Evolutionary conservation across 768 basidiomycete species (phyloP), one percentile per base, ranked within the genome.

Genomic region (Lactifluus pinguis): DNA sequence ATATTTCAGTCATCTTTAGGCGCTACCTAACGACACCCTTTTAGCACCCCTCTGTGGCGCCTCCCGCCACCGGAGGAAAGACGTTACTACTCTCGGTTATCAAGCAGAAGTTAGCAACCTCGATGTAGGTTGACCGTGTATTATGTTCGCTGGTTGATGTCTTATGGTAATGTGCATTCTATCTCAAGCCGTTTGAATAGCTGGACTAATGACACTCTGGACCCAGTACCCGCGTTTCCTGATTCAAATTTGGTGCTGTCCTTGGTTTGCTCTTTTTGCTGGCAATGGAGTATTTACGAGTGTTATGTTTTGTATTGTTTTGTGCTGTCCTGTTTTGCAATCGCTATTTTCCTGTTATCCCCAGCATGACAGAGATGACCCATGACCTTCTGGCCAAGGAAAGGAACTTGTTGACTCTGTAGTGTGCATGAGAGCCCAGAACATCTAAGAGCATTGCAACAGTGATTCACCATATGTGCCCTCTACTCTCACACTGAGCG

Each of bases 31-130:
- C 44, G 34, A 51, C 36, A 11, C 29, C 19, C 11, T 30, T 5
- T 42, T 2, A 56, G 63, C 45, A 29, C 39, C n/a, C 30, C 45
- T 25, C 14, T 54, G 61, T 49, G 47, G 64, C 64, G 25, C 61
- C 53, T 65, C 64, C 64, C 49, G 61, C 64, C 64, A 49, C 67
- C 57, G 59, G 57, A 55, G 53, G 52, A 55, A 65, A 67, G 66
- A 62, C 66, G 65, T 55, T 59, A 61, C 58, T 57, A 41, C 45
- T 38, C 52, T 53, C 66, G 66, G 65, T 68, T 60, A 66, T 64
- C 59, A 62, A 63, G 61, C 25, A 67, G 66, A 58, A 67, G 69
- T 65, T 67, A 57, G 53, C 66, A 66, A 55, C 60, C 45, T 66
- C 66, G 71, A 53, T 30, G 47, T 49, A 49, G 56, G 55, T 58